A percentile compares a stretch with the other conserved stretches of the same genome.
phyloP scores from a whole-genome alignment of 1,284 basidiomycete species.

The Naganishia sp. region DNA sequence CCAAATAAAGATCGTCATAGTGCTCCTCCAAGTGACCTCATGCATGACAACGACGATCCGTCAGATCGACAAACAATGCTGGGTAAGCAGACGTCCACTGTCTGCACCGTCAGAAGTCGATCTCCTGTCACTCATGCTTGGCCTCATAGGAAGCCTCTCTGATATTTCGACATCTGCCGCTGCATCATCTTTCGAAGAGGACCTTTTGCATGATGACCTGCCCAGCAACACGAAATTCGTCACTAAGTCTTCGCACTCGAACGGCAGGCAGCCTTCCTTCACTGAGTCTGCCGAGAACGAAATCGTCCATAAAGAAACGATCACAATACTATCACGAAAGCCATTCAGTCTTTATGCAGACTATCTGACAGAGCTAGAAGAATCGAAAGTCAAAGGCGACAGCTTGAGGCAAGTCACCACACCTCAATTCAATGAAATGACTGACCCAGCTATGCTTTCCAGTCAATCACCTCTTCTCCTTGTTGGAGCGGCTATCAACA shows the following conservation, averaged over 20 bases:
- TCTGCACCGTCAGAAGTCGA: neutral
- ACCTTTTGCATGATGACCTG: slow-evolving; percentile 88
- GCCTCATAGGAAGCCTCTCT: slow-evolving; percentile 13
- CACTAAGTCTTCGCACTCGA: slow-evolving; percentile 65
- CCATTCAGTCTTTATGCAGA: slow-evolving; percentile 65
- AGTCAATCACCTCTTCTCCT: slow-evolving; percentile 1
- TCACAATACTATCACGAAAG: slow-evolving; percentile 68
- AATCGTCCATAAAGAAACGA: slow-evolving; percentile 66
- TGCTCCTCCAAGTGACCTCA: neutral
- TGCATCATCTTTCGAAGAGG: slow-evolving; percentile 60
- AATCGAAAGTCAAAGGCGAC: neutral
- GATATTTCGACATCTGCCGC: slow-evolving; percentile 11
- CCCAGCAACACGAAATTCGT: slow-evolving; percentile 86
- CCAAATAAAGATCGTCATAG: neutral
- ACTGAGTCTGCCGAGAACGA: slow-evolving; percentile 54
- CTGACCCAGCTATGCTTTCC: neutral
- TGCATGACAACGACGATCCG: neutral
- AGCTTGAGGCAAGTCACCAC: slow-evolving; percentile 4
- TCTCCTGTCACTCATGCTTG: neutral
- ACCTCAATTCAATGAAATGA: neutral
- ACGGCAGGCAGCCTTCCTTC: slow-evolving; percentile 41
- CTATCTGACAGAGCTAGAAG: slow-evolving; percentile 65
- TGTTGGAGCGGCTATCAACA: slow-evolving; percentile 10
- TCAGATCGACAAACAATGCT: slow-evolving; percentile 1
- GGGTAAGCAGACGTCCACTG: neutral